A percentile compares a stretch with the other conserved stretches of the same genome.
phyloP scores from a whole-genome alignment of 1,284 basidiomycete genomes.

The Ustilago esculenta region DNA sequence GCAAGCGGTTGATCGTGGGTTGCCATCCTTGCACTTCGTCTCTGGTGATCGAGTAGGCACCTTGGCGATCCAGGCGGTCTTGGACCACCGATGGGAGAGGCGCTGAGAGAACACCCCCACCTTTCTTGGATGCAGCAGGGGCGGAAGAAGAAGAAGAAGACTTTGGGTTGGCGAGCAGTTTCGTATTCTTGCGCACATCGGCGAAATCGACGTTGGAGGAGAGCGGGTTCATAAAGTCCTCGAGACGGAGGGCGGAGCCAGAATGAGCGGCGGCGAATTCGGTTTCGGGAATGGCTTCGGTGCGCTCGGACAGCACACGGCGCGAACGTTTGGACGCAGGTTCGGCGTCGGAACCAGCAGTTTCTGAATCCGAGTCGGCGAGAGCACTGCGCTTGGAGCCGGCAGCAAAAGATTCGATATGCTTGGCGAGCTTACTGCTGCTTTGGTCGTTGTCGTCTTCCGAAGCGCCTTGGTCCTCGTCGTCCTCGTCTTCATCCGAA shows the following conservation, averaged over 20 bases:
- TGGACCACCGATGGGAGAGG: slow-evolving; percentile 87
- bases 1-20: slow-evolving; percentile 74
- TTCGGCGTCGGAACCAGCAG: slow-evolving; percentile 21
- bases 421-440: slow-evolving; percentile 33
- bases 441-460: slow-evolving; percentile 45
- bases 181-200: slow-evolving; percentile 49
- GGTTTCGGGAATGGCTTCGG: slow-evolving; percentile 78
- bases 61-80: slow-evolving; percentile 89
- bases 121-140: slow-evolving; percentile 71
- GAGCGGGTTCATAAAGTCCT: slow-evolving; percentile 79
- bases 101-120: slow-evolving; percentile 77
- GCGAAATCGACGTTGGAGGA: slow-evolving; percentile 58
- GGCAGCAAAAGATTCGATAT: slow-evolving; percentile 39
- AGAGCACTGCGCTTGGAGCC: slow-evolving; percentile 24
- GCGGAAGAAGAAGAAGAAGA: slow-evolving; percentile 63
- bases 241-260: slow-evolving; percentile 68
- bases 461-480: slow-evolving; percentile 18
- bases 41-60: slow-evolving; percentile 92
- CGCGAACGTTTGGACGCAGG: slow-evolving; percentile 70
- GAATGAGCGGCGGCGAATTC: slow-evolving; percentile 64
- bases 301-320: slow-evolving; percentile 76
- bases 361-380: slow-evolving; percentile 18
- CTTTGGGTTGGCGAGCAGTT: slow-evolving; percentile 30
- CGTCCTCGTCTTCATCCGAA: slow-evolving; percentile 25
- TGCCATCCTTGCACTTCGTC: slow-evolving; percentile 94